Conservation (phyloP, 208 protist species). For the Leishmania guyanensis region DNA sequence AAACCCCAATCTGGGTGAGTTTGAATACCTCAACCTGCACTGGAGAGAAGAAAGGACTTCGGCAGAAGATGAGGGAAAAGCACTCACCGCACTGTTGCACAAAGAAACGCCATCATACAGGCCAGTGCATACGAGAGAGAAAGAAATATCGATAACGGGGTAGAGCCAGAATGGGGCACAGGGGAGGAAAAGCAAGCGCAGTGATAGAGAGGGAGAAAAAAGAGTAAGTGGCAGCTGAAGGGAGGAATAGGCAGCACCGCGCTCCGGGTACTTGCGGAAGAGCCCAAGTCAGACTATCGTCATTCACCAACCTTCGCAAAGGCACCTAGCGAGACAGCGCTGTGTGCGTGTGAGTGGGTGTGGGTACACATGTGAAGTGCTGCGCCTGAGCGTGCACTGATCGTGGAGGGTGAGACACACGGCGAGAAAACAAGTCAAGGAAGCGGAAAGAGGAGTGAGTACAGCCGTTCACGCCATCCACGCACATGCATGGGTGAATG, state of each 20-base stretch:
- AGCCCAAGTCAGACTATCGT: background rate
- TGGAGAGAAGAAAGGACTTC: background rate
- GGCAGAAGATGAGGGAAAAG: conserved; percentile 32
- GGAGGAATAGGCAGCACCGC: background rate
- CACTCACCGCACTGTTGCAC: conserved; percentile 7
- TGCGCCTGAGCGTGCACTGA: background rate
- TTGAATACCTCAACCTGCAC: conserved; percentile 34
- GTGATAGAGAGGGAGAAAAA: background rate
- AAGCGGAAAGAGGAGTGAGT: background rate
- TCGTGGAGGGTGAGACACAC: background rate
- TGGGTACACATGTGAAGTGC: background rate
- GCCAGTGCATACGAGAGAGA: background rate
- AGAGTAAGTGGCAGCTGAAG: background rate
- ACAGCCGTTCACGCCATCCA: too few species aligned
- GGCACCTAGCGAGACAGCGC: background rate
- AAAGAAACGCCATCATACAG: background rate
- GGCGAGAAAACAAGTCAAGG: background rate
- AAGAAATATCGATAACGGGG: background rate
- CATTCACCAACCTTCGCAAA: background rate
- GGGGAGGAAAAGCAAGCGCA: background rate
- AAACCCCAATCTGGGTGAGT: conserved; percentile 14
- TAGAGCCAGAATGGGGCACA: background rate
- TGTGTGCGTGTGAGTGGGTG: background rate
- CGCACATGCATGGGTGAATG: background rate
- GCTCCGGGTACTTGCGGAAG: background rate